Evolutionary conservation across 441 rosid species (phyloP).

Genomic region (Euphorbia celastroides): DNA sequence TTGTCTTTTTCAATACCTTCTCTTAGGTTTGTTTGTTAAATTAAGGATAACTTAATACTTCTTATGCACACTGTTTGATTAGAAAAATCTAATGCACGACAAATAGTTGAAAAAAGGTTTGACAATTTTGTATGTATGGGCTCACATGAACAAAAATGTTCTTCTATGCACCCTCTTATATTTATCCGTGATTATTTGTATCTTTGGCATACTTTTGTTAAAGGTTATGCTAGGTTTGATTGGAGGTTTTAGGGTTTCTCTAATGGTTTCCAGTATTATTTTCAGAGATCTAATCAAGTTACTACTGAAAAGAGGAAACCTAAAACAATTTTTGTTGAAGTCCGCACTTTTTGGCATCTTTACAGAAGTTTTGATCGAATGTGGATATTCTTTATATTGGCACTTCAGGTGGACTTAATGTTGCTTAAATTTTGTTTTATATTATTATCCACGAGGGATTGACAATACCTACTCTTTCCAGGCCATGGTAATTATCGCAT

Average conservation of each 20-base stretch:
- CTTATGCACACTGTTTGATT: background rate
- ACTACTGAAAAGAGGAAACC: constrained; percentile 73
- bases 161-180: background rate
- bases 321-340: constrained; percentile 96
- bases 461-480: constrained; percentile 16
- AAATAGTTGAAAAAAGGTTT: background rate
- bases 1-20: background rate
- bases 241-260: background rate
- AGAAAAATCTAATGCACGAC: background rate
- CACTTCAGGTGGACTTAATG: constrained; percentile 61
- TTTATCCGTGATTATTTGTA: background rate
- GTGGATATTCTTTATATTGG: constrained; percentile 94
- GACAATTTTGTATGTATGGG: background rate
- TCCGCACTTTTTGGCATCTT: constrained; percentile 93
- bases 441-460: constrained; percentile 22
- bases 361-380: constrained; percentile 98
- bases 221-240: background rate
- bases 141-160: background rate
- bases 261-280: background rate
- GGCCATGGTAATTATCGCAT: constrained; percentile 96
- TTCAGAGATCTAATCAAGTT: constrained; percentile 32
- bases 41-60: background rate
- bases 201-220: constrained; percentile 4
- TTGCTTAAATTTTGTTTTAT: constrained; percentile 16
- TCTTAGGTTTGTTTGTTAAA: background rate